Evolutionary conservation across 148 eudicot genomes (phyloP), one percentile per base, ranked within the genome.

Genomic region (Drosera capensis): DNA sequence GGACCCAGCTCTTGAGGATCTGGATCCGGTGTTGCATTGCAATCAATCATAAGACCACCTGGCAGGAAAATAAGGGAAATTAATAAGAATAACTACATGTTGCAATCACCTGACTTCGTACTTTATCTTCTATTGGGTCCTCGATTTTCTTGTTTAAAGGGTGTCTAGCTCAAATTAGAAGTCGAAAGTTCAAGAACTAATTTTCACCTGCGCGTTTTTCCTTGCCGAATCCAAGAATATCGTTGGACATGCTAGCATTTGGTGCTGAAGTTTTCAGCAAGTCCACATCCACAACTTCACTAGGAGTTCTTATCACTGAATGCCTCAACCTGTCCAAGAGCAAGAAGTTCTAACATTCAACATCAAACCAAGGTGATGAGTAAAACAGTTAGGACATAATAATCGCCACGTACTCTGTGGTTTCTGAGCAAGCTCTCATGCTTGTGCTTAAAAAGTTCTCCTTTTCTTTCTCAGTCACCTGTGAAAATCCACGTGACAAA

Each of bases 11-110:
- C 74, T 52, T 65, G 56, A 38, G 46, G 23, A 53, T 58, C 58
- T 16, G 55, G 56, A 21, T 67, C 71, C 17, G 73, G 68, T 45
- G 60, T 44, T 59, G 58, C 51, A 40, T 71, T 71, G 67, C 77
- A 62, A 45, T 75, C 71, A 12, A 75, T 58, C 42, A 48, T 43
- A 18, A 36, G 51, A 38, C 50, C 58, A 51, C 51, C 81, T 64
- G 72, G 31, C 35, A 48, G 18, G 46, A 24, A 40, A 31, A 52
- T 25, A 38, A 39, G 17, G 37, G 40, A 35, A 13, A 21, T 17
- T 38, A 39, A 48, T 8, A 6, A 8, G 35, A 22, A 5, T 36
- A 20, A 46, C 2, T 13, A 20, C 18, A 35, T 25, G n/a, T n/a
- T n/a, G n/a, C n/a, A n/a, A n/a, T n/a, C n/a, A n/a, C n/a, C n/a